phyloP scores from a whole-genome alignment of 345 rosid genomes.

The Chamaenerion angustifolium region DNA sequence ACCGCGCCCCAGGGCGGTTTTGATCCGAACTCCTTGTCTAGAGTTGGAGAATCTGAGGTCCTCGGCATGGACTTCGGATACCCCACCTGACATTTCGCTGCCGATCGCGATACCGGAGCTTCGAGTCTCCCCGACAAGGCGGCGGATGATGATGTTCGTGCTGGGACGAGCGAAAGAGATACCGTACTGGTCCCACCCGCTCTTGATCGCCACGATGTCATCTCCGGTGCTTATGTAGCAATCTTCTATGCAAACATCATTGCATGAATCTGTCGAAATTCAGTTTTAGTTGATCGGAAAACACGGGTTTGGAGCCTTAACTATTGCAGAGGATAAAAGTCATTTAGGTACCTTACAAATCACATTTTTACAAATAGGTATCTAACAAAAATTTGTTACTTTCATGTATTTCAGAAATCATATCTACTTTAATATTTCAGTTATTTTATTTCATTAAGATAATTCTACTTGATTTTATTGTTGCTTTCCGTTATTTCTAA shows the following conservation, averaged over 20 bases:
- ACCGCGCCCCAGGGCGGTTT: constrained; percentile 87
- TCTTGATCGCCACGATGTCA: constrained; percentile 79
- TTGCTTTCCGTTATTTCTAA: no score
- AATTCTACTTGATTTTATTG: no score
- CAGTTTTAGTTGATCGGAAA: no score
- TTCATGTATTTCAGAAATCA: no score
- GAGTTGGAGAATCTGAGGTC: constrained; percentile 48
- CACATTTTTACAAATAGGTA: no score
- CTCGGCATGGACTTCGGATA: constrained; percentile 62
- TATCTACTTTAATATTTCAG: no score
- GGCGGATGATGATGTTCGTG: constrained; percentile 51
- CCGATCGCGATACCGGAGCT: constrained; percentile 87
- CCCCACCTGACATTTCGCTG: constrained; percentile 98
- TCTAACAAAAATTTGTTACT: no score
- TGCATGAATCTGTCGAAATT: constrained; percentile 48
- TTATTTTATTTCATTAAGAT: no score
- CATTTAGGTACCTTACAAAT: no score
- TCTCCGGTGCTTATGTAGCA: constrained; percentile 88
- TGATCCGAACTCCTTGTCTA: constrained; percentile 53
- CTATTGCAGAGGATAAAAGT: no score
- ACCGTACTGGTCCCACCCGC: constrained; percentile 98
- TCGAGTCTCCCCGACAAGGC: constrained; percentile 57
- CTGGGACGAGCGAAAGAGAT: constrained; percentile 68
- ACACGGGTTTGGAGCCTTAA: no score
- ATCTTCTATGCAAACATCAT: constrained; percentile 80